Conservation (phyloP, 2,329 filamentous ascomycete genomes). For the Lasiodiplodia sp. region DNA sequence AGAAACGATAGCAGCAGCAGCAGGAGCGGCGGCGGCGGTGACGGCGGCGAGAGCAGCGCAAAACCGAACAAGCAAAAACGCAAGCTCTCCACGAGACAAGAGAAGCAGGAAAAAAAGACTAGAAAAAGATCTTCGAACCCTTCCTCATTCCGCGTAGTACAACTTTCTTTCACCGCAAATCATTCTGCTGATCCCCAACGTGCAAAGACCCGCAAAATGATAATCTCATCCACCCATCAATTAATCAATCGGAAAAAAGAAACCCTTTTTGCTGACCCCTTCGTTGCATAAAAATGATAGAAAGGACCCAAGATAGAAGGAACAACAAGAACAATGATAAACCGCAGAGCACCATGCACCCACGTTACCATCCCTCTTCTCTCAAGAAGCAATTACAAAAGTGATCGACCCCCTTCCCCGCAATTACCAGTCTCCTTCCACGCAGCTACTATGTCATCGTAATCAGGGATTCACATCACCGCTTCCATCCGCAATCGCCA, state of each 20-base stretch:
- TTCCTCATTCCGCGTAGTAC: not conserved
- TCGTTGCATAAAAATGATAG: not conserved
- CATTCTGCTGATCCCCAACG: not conserved
- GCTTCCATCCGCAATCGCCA: conserved; percentile 56
- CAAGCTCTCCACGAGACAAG: not conserved
- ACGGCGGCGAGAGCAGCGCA: not conserved
- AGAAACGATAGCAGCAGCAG: not conserved
- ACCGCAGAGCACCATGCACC: not conserved
- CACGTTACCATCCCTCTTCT: not conserved
- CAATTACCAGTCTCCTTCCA: not conserved
- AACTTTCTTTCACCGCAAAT: not conserved
- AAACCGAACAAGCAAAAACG: not conserved
- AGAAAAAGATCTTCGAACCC: not conserved
- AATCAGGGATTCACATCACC: conserved; percentile 23
- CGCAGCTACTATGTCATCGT: too few relatives aligned
- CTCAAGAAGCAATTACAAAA: conserved; percentile 5
- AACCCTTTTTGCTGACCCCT: not conserved
- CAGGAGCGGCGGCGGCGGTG: not conserved
- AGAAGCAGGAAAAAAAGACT: not conserved
- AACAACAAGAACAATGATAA: not conserved
- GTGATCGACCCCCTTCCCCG: conserved; percentile 6
- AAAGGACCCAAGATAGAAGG: not conserved
- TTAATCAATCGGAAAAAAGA: too few relatives aligned
- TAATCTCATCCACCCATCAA: not conserved
- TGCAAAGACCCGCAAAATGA: not conserved